phyloP scores from a whole-genome alignment of 345 rosid genomes.

The Microcos paniculata region DNA sequence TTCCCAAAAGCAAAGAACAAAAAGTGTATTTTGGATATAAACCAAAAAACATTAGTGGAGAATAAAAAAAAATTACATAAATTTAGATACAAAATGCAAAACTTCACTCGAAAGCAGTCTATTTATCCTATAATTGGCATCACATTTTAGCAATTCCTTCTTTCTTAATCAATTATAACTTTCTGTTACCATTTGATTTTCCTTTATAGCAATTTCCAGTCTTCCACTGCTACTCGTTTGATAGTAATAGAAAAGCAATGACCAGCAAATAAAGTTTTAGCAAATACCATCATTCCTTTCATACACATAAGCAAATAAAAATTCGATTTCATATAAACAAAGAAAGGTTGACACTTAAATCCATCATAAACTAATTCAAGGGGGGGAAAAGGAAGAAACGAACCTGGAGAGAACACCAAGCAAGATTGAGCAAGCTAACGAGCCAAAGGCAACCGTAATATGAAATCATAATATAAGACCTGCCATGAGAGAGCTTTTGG shows the following conservation, averaged over 20 bases:
- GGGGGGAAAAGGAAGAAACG: constrained; percentile 5
- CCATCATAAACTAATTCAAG: background rate
- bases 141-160: background rate
- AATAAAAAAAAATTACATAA: background rate
- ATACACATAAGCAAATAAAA: background rate
- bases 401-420: constrained; percentile 88
- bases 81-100: background rate
- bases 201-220: background rate
- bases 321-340: background rate
- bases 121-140: background rate
- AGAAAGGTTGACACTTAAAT: background rate
- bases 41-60: background rate
- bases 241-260: background rate
- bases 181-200: background rate
- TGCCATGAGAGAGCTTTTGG: constrained; percentile 65
- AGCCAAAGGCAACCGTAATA: constrained; percentile 87
- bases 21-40: background rate
- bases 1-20: background rate
- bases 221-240: background rate
- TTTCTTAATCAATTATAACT: background rate
- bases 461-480: constrained; percentile 80
- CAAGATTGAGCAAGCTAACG: constrained; percentile 83
- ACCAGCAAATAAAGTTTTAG: background rate
- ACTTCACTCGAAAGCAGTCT: background rate
- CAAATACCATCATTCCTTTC: background rate